Evolutionary conservation across 1,284 basidiomycete species (phyloP).

Genomic region (Ceratobasidium papillatum): DNA sequence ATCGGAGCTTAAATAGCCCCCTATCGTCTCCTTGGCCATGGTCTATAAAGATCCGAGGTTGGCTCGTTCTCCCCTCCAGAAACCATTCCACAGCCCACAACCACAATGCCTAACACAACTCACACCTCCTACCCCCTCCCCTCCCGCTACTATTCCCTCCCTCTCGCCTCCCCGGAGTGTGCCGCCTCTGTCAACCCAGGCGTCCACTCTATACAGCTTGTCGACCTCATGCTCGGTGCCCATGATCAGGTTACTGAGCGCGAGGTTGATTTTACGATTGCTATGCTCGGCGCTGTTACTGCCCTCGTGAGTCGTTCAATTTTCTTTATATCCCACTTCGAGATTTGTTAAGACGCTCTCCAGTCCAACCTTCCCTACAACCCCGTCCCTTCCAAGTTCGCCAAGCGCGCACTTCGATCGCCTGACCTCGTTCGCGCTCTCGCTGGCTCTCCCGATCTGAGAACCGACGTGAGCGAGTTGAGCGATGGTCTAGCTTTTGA

Average conservation of each 20-base stretch:
- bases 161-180: no score
- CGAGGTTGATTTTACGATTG: not conserved
- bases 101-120: not conserved
- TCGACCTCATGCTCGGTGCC: not conserved
- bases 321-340: not conserved
- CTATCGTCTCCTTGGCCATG: no score
- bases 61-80: no score
- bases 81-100: not conserved
- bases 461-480: not conserved
- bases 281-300: not conserved
- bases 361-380: not conserved
- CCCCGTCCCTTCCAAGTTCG: not conserved
- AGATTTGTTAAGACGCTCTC: not conserved
- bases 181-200: not conserved
- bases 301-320: not conserved
- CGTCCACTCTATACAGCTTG: not conserved
- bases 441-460: not conserved
- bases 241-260: not conserved
- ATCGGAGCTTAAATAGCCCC: no score
- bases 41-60: no score
- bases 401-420: not conserved
- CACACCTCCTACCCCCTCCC: not conserved
- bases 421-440: not conserved
- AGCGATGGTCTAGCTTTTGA: not conserved
- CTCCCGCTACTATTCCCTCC: no score